Evolutionary conservation across 495 filamentous ascomycete genomes (phyloP), one percentile per base, ranked within the genome.

Genomic region (Daldinia childiae): DNA sequence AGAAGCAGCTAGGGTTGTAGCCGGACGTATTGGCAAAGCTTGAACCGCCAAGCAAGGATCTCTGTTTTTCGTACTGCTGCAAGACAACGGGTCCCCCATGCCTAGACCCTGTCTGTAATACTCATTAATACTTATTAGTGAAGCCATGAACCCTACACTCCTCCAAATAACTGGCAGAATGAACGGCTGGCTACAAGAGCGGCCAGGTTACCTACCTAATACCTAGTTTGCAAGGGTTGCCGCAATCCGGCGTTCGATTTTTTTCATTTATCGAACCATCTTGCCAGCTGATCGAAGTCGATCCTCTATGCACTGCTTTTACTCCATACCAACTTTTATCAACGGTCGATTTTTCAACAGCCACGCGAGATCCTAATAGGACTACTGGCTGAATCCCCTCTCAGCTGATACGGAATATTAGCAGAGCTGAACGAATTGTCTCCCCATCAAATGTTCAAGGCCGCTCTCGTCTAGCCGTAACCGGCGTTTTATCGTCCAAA

Each of bases 11-110:
- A 68, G 63, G 64, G 39, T 61, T 15, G 60, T 58, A 69, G 32
- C 27, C 48, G 36, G 30, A 30, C 27, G 61, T 48, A 26, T 69
- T 69, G 66, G 58, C 66, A 73, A 74, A 74, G 71, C 71, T 74
- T 74, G 71, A 63, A 65, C 58, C 55, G 65, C 64, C 61, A 68
- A 68, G 65, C 48, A 43, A 68, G 57, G 32, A 29, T 29, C 36
- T 29, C n/a, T 36, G n/a, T 41, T 26, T 62, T 54, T 32, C 14
- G 19, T 19, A 64, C 36, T 30, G 26, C 24, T 68, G 29, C 34
- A 52, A 50, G 27, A 45, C 61, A 57, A 43, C 54, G 21, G 43
- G 26, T 58, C 11, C 14, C 5, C 54, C 67, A 52, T 54, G 39
- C 9, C 36, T 62, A 68, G 43, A 51, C 63, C 68, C 56, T 70